A percentile compares a stretch with the other conserved stretches of the same genome.
Conservation (phyloP, 345 rosid genomes). For the Isatis tinctoria region DNA sequence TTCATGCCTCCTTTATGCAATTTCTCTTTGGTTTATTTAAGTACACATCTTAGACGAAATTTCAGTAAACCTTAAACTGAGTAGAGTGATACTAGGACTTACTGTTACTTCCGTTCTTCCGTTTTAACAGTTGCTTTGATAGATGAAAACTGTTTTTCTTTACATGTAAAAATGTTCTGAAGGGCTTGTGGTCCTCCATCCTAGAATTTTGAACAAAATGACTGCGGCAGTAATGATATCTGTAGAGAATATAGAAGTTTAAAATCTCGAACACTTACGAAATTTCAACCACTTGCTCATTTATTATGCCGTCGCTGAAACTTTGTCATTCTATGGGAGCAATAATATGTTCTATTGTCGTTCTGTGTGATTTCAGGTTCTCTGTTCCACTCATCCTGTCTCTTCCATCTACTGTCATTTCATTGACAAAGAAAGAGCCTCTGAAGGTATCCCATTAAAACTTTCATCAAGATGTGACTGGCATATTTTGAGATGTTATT, state of each 20-base stretch:
- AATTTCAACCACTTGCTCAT: neutral
- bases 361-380: constrained; percentile 47
- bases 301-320: neutral
- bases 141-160: neutral
- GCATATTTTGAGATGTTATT: neutral
- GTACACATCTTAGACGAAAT: neutral
- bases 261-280: neutral
- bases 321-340: neutral
- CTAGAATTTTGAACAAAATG: neutral
- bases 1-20: neutral
- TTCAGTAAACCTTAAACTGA: neutral
- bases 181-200: neutral
- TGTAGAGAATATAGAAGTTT: neutral
- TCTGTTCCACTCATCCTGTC: constrained; percentile 80
- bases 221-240: neutral
- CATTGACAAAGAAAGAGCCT: constrained; percentile 65
- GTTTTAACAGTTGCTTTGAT: neutral
- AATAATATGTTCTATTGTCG: constrained; percentile 9
- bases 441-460: constrained; percentile 52
- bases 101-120: neutral
- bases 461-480: constrained; percentile 7
- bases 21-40: neutral
- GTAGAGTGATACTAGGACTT: neutral
- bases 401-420: constrained; percentile 77
- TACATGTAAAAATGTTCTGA: neutral